Percentiles rank a stretch among this genome's conserved stretches.
Evolutionary conservation across 2,329 filamentous ascomycete species (phyloP).

Genomic region (Monilinia vaccinii-corymbosi): DNA sequence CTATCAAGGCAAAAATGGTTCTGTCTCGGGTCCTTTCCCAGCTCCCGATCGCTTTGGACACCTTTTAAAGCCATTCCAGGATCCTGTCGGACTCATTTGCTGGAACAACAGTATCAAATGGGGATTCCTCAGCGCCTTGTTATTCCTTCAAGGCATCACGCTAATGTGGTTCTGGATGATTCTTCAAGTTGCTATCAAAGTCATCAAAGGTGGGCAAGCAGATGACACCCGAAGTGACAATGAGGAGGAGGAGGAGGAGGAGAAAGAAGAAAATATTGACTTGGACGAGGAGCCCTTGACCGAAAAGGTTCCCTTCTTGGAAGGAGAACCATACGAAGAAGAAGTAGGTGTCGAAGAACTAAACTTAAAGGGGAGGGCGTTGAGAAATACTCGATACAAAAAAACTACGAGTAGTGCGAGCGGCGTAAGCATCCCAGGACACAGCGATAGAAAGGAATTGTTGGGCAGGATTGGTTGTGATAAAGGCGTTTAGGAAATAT

Average conservation of each 20-base stretch:
- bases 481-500: conserved; percentile 24
- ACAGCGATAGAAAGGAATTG: conserved; percentile 29
- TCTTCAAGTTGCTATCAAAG: conserved; percentile 68
- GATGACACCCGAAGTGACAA: conserved; percentile 86
- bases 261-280: conserved; percentile 32
- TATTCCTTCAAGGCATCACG: conserved; percentile 71
- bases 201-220: conserved; percentile 66
- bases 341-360: conserved; percentile 68
- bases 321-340: conserved; percentile 49
- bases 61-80: conserved; percentile 63
- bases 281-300: conserved; percentile 13
- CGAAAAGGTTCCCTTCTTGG: conserved; percentile 11
- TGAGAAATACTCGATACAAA: conserved; percentile 21
- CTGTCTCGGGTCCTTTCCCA: conserved; percentile 45
- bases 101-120: conserved; percentile 67
- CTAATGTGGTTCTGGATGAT: conserved; percentile 90
- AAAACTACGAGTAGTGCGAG: conserved; percentile 25
- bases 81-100: conserved; percentile 67
- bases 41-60: conserved; percentile 47
- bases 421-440: conserved; percentile 28
- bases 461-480: conserved; percentile 30
- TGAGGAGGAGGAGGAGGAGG: conserved; percentile 51
- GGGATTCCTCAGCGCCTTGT: conserved; percentile 67
- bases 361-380: conserved; percentile 45
- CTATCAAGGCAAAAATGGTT: conserved; percentile 51